Conservation (phyloP, 2,329 filamentous ascomycete species). For the Uncinocarpus reesii region DNA sequence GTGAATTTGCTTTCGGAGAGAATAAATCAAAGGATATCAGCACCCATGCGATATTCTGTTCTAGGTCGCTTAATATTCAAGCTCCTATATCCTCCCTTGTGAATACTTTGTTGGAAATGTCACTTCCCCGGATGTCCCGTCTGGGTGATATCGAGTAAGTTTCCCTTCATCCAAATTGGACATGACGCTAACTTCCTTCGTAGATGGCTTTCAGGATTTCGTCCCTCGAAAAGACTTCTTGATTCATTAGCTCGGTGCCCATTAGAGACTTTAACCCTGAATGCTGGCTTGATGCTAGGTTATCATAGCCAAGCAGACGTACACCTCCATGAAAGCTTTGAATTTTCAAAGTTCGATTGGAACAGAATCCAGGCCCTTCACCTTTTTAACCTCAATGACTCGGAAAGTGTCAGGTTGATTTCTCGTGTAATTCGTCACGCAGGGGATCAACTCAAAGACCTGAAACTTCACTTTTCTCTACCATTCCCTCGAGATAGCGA, state of each 20-base stretch:
- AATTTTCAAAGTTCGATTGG: background rate
- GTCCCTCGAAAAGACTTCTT: background rate
- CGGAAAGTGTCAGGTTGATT: background rate
- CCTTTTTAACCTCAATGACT: background rate
- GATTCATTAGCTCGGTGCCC: background rate
- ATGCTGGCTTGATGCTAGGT: background rate
- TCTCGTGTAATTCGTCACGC: background rate
- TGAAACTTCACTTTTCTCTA: background rate
- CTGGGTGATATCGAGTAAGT: background rate
- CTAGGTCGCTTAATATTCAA: background rate
- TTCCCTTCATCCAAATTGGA: background rate
- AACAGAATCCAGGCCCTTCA: background rate
- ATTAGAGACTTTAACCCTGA: background rate
- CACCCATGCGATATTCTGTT: background rate
- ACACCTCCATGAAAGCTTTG: background rate
- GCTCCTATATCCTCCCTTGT: background rate
- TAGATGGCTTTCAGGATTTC: background rate
- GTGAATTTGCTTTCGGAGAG: background rate
- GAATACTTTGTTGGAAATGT: background rate
- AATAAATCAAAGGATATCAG: background rate
- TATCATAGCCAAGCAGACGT: background rate
- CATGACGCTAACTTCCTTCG: background rate
- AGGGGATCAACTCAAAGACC: background rate
- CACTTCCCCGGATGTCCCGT: background rate
- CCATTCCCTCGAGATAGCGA: background rate